These are phyloP conservation scores for Rhizopogon rudus DNA, from an alignment of 768 basidiomycete species.

Conservation along the genomic window DNA sequence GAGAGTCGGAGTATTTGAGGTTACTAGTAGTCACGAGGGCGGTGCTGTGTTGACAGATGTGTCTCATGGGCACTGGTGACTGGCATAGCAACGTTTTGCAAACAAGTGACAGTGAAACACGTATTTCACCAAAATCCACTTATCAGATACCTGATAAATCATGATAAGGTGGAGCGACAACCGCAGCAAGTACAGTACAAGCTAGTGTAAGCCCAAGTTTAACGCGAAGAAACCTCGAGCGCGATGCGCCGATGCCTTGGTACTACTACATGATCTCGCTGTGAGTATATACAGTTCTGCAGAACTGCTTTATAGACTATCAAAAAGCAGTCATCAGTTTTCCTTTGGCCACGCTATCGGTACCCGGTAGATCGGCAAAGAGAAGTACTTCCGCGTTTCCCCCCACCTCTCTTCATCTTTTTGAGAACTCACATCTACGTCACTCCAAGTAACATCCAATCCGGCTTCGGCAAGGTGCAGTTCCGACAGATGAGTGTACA, in stretches of 20 bases:
- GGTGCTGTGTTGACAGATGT: too few relatives aligned
- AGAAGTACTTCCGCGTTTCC: constrained; percentile 71
- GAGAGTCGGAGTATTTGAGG: neutral
- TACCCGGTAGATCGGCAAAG: constrained; percentile 67
- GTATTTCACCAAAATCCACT: neutral
- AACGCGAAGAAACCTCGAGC: too few relatives aligned
- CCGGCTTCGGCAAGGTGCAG: constrained; percentile 83
- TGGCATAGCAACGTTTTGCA: neutral
- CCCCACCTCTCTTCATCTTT: constrained; percentile 65
- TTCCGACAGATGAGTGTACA: constrained; percentile 82
- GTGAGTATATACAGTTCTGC: too few relatives aligned
- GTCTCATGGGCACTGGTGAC: neutral
- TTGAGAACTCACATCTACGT: constrained; percentile 62
- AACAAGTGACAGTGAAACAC: neutral
- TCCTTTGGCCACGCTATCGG: constrained; percentile 41
- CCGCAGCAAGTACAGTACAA: too few relatives aligned
- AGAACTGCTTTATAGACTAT: too few relatives aligned
- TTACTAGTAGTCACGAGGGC: too few relatives aligned
- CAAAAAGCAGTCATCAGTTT: neutral
- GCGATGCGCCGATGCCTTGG: too few relatives aligned
- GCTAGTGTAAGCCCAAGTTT: too few relatives aligned
- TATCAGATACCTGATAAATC: too few relatives aligned
- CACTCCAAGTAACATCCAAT: constrained; percentile 73
- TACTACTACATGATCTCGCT: too few relatives aligned
- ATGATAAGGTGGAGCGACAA: too few relatives aligned